Evolutionary conservation across 2,329 filamentous ascomycete species (phyloP).

Genomic region (Fusarium piperis): DNA sequence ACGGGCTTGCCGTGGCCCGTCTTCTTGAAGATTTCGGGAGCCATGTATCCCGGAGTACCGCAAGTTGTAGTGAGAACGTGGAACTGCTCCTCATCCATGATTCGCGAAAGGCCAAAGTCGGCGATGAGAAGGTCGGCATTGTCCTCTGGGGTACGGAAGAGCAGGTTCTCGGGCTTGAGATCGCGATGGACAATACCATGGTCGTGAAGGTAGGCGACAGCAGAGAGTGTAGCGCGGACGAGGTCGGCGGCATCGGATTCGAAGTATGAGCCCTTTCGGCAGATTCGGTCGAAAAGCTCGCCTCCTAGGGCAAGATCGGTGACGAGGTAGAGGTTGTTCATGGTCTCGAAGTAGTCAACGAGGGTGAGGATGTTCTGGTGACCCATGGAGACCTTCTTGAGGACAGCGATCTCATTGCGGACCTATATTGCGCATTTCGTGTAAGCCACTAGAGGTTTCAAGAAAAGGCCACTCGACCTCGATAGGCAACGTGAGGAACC

Average conservation of each 20-base stretch:
- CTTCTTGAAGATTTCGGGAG: constrained; percentile 99
- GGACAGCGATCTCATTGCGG: constrained; percentile 95
- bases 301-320: constrained; percentile 96
- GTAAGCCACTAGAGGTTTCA: constrained; percentile 18
- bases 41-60: constrained; percentile 98
- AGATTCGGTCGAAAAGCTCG: constrained; percentile 98
- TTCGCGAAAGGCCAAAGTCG: constrained; percentile 93
- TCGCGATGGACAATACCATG: constrained; percentile 99
- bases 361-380: constrained; percentile 98
- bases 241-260: constrained; percentile 96
- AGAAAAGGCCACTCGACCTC: neutral
- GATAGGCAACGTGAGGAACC: neutral
- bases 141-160: constrained; percentile 97
- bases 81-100: constrained; percentile 99
- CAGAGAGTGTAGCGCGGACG: constrained; percentile 92
- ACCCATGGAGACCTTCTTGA: constrained; percentile 98
- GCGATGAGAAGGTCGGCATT: constrained; percentile 97
- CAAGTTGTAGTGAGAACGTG: constrained; percentile 98
- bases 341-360: constrained; percentile 99
- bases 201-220: constrained; percentile 98
- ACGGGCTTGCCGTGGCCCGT: constrained; percentile 97
- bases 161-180: constrained; percentile 94
- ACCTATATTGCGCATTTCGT: constrained; percentile 64
- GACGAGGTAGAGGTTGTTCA: constrained; percentile 99
- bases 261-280: constrained; percentile 97